phyloP scores from a whole-genome alignment of 2,329 filamentous ascomycete genomes.

The Tolypocladium nubicola region DNA sequence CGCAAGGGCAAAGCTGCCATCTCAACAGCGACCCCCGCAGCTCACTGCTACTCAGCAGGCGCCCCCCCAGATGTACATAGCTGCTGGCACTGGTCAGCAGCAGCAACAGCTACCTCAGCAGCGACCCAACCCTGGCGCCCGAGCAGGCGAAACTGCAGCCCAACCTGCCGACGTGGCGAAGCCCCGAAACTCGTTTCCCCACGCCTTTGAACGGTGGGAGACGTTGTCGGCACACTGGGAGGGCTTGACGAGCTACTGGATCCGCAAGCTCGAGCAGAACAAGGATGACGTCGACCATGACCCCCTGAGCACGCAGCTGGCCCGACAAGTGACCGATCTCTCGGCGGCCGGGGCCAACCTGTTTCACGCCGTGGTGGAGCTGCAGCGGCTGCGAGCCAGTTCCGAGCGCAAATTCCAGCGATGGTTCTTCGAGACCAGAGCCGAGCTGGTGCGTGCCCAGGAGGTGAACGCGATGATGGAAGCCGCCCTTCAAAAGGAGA shows the following conservation, averaged over 20 bases:
- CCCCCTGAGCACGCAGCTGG: conserved; percentile 77
- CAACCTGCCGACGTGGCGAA: conserved; percentile 18
- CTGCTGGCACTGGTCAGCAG: conserved; percentile 8
- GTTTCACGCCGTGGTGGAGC: conserved; percentile 93
- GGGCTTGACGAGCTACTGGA: conserved; percentile 94
- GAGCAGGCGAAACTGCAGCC: conserved; percentile 8
- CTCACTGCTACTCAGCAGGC: conserved; percentile 3
- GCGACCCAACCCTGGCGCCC: conserved; percentile 5
- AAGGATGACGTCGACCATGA: conserved; percentile 74
- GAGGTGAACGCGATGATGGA: conserved; percentile 79
- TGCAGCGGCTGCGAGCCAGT: conserved; percentile 85
- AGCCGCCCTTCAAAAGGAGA: conserved; percentile 61
- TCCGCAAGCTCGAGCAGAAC: conserved; percentile 83
- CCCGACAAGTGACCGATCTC: conserved; percentile 91
- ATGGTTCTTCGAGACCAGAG: conserved; percentile 94
- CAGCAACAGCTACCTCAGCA: conserved; percentile 5
- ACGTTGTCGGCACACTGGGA: conserved; percentile 97
- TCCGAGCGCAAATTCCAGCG: conserved; percentile 97
- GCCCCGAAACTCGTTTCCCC: conserved; percentile 69
- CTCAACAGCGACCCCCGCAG: conserved; percentile 7
- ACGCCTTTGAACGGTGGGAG: conserved; percentile 97
- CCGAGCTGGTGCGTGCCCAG: conserved; percentile 74
- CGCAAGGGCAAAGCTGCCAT: conserved; percentile 6
- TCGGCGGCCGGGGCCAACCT: conserved; percentile 93
- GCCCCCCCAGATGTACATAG: conserved; percentile 1